Evolutionary conservation across 2,329 filamentous ascomycete species (phyloP), one percentile per base, ranked within the genome.

Genomic region (Boeremia exigua): DNA sequence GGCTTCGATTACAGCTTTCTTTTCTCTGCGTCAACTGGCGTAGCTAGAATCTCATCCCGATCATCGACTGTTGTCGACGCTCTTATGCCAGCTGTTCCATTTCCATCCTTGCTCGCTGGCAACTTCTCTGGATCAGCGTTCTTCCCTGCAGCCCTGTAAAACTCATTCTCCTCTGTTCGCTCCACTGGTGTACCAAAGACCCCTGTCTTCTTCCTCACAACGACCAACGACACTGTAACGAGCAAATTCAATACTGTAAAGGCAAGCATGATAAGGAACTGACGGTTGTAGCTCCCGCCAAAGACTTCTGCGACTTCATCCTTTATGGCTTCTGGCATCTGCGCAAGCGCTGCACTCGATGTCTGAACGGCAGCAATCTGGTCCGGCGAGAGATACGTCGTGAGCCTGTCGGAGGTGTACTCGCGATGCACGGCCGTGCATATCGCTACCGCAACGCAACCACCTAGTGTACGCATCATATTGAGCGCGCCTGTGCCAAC

Each of bases 391-490:
- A 74, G 59, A 23, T 72, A 63, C 1, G 17, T 27, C 2, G 65
- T 52, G 0, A 73, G 59, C 8, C 54, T 43, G 27, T 56, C 33
- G 6, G 47, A 57, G 2, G 69, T 56, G 5, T 55, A 48, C 15
- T 60, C 56, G 43, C 69, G 67, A 43, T 72, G 68, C 7, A 73
- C 59, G 0, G 70, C 69, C 3, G 68, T 64, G 51, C 68, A 72
- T 1, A 73, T 70, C 1, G 71, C 69, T 8, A 74, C 62, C 17
- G 67, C 71, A 3, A 73, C 57, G 45, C 63, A 66, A 10, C 70
- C 71, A 4, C 71, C 71, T 1, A 74, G 54, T 2, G 69, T 73
- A 6, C 69, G 66, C 43, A 70, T 47, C 69, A 71, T 72, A 48
- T 73, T 73, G 25, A 74, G 36, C 4, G 66, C 61, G 6, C 71